Conservation (phyloP, 257 asterid species). For the Jacaranda mimosifolia region DNA sequence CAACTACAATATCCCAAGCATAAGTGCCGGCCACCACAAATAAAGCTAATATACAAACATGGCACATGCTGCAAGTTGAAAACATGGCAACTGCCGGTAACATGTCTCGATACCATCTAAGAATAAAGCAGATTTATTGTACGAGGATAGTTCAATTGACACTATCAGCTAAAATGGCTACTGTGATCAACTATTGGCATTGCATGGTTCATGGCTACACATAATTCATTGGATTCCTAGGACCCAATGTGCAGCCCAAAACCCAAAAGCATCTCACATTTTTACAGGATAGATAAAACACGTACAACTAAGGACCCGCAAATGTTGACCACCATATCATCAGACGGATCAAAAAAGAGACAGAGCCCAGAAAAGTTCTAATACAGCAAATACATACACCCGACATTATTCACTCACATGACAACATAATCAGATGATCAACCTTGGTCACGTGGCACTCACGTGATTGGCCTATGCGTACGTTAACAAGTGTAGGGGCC, state of each 20-base stretch:
- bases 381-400: constrained; percentile 1
- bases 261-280: constrained; percentile 27
- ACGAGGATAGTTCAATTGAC: too few species aligned
- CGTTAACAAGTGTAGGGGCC: too few species aligned
- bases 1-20: too few species aligned
- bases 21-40: too few species aligned
- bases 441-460: constrained; percentile 29
- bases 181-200: not conserved
- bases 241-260: constrained; percentile 34
- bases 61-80: too few species aligned
- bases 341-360: constrained; percentile 37
- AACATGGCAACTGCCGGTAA: too few species aligned
- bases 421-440: constrained; percentile 19
- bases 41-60: too few species aligned
- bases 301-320: constrained; percentile 1
- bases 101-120: too few species aligned
- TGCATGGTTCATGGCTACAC: constrained; percentile 18
- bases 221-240: constrained; percentile 39
- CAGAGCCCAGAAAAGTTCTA: constrained; percentile 8
- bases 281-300: constrained; percentile 23
- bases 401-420: too few species aligned
- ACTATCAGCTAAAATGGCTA: too few species aligned
- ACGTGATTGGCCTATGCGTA: not conserved
- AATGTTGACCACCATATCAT: not conserved
- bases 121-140: too few species aligned